Evolutionary conservation across 208 protist genomes (phyloP).

Genomic region (Crithidia mellificae): DNA sequence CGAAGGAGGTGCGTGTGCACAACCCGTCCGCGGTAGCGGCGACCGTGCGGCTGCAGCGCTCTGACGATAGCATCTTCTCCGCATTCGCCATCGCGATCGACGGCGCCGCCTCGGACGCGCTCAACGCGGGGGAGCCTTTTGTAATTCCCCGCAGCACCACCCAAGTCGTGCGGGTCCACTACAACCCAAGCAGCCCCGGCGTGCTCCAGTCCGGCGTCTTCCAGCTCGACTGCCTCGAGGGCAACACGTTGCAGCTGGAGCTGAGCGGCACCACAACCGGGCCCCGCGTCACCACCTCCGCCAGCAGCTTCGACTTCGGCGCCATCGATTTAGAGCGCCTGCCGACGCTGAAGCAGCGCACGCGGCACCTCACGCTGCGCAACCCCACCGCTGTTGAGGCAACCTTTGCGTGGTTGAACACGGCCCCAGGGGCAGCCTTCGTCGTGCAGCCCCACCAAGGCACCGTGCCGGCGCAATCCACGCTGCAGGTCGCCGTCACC

Average conservation of each 20-base stretch:
- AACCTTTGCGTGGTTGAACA: constrained; percentile 27
- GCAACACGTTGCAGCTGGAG: constrained; percentile 65
- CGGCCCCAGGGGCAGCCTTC: constrained; percentile 68
- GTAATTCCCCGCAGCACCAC: constrained; percentile 50
- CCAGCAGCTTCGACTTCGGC: constrained; percentile 75
- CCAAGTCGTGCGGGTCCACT: constrained; percentile 54
- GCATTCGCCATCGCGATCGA: constrained; percentile 47
- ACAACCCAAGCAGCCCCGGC: constrained; percentile 44
- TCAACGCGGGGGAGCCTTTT: constrained; percentile 21
- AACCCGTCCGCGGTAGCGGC: constrained; percentile 85
- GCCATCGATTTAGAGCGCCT: constrained; percentile 67
- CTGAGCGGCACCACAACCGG: constrained; percentile 46
- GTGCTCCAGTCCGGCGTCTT: constrained; percentile 45
- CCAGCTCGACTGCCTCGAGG: constrained; percentile 51
- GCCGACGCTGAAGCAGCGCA: constrained; percentile 32
- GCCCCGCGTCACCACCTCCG: constrained; percentile 57
- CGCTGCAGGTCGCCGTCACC: constrained; percentile 51
- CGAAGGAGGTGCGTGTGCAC: constrained; percentile 51
- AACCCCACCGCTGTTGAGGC: constrained; percentile 54
- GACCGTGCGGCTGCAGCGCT: constrained; percentile 40
- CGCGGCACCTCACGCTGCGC: constrained; percentile 33
- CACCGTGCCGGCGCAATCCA: constrained; percentile 50
- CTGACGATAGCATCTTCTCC: constrained; percentile 37
- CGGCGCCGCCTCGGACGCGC: not conserved
- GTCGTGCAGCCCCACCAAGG: constrained; percentile 48